Base-by-base conservation (phyloP, 73 alveolate genomes). In the Paramecium octaurelia region DNA sequence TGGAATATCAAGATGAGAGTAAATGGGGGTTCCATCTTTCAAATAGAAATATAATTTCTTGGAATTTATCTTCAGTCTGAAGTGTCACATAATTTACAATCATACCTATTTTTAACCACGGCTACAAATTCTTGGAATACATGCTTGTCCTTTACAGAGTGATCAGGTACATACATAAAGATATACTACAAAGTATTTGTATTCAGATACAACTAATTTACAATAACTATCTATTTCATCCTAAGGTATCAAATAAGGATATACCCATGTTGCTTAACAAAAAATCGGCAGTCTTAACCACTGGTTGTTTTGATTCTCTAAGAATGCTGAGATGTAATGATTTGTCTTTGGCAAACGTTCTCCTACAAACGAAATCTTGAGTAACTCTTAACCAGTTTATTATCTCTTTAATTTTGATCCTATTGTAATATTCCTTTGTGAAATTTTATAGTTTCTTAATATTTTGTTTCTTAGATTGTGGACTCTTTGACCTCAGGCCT, bases 11-110 rank as follows among this genome's bases (percentile, higher is more conserved):
- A 75, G 88, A 75, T 75, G 88, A 11, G 68, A 36, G 23, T 75
- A 75, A 40, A 75, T 16, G 23, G 88, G 88, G 10, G 58, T 75
- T 75, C 88, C 88, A 75, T 75, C 88, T 36, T 75, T 75, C 34
- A 75, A 44, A 44, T 36, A 75, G 68, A 75, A 75, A 40, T 75
- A 75, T 75, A 75, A 36, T 75, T 75, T 75, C 38, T 34, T 75
- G 60, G 64, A 21, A 75, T 75, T 75, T 0, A 75, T 29, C 59
- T 75, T 75, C 29, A 75, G 57, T 75, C 88, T 75, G 69, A 18
- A 54, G 36, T 18, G 12, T 8, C 31, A 54, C 69, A 54, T 54
- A n/a, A 54, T 54, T 54, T 54, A 54, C 34, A 54, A 54, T 54
- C 16, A 54, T 54, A 54, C 69, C 71, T 46, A 80, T 80, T 80